Evolutionary conservation across 371 early-diverging fungal genomes (phyloP), one percentile per base, ranked within the genome.

Genomic region (Mortierella sp.): DNA sequence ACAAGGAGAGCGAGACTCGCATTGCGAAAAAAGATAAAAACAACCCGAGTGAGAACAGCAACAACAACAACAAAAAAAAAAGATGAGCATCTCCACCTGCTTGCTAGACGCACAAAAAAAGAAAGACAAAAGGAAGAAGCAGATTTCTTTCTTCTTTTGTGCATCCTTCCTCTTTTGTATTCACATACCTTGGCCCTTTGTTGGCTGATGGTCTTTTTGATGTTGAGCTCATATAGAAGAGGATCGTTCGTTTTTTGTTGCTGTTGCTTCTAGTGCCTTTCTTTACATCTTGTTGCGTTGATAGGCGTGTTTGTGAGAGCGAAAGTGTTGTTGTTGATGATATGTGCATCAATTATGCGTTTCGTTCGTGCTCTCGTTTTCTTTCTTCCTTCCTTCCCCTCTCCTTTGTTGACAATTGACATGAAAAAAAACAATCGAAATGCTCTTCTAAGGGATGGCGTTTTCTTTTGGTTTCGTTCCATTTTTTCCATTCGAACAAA

Each of bases 281-380:
- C 35, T 16, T 63, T 58, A 6, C 63, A 18, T 35, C 63, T 16
- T 35, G 63, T 32, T 32, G 63, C 35, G 63, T 16, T 35, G 32
- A 21, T 60, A 16, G 18, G 32, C 1, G 5, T 51, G 51, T 51
- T 21, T 38, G 24, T 68, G 68, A 68, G 68, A 68, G 68, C 63
- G 38, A 68, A 41, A 38, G 38, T 35, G 38, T 24, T 68, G 43
- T 51, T 27, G 4, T 4, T 32, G 49, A 24, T 35, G 32, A 6
- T 49, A 21, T 27, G 71, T 29, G 46, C 51, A 49, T 21, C 68
- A 38, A 68, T 68, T 68, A 68, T 68, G 68, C 68, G 68, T 68
- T 44, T 38, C 35, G 55, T 73, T 73, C 8, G 74, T 75, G 60
- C 56, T 75, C 65, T 63, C 75, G 27, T 29, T 44, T 60, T 73